Conservation (phyloP, 352 stramenopile genomes). For the Phytophthora sp. region DNA sequence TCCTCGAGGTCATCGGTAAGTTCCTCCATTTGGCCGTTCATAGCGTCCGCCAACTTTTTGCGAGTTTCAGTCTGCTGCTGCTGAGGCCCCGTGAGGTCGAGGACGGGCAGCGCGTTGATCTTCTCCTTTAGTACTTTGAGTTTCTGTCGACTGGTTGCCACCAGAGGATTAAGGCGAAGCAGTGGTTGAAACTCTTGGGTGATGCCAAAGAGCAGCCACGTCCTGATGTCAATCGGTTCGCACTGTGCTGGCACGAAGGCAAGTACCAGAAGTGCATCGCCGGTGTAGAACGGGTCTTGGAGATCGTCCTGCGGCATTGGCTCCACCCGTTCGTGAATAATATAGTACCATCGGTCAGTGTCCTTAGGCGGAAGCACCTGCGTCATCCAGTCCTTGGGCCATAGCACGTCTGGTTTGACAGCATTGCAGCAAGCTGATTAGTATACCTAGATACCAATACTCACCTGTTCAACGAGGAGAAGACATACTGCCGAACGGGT, state of each 20-base stretch:
- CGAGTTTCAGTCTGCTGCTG: conserved; percentile 59
- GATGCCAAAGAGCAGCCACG: conserved; percentile 70
- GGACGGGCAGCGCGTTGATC: conserved; percentile 49
- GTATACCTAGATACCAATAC: background rate
- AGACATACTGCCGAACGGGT: conserved; percentile 66
- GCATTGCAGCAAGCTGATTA: background rate
- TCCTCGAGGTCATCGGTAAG: conserved; percentile 51
- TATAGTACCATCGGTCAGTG: conserved; percentile 73
- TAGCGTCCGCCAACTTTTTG: conserved; percentile 60
- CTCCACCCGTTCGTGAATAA: conserved; percentile 71
- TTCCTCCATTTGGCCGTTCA: conserved; percentile 41
- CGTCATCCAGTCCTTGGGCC: conserved; percentile 74
- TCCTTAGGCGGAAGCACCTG: conserved; percentile 56
- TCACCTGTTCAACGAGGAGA: background rate
- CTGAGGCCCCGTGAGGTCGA: conserved; percentile 49
- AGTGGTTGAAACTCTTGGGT: conserved; percentile 65
- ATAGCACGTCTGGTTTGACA: conserved; percentile 60
- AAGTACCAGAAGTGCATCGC: conserved; percentile 56
- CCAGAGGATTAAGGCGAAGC: conserved; percentile 37
- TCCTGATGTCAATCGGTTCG: conserved; percentile 54
- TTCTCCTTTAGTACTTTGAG: conserved; percentile 61
- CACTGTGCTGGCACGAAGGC: conserved; percentile 61
- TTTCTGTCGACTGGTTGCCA: conserved; percentile 49
- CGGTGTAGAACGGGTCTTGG: conserved; percentile 61
- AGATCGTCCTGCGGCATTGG: conserved; percentile 65